Evolutionary conservation across 495 filamentous ascomycete species (phyloP), one percentile per base, ranked within the genome.

Genomic region (Penicillium paradoxum): DNA sequence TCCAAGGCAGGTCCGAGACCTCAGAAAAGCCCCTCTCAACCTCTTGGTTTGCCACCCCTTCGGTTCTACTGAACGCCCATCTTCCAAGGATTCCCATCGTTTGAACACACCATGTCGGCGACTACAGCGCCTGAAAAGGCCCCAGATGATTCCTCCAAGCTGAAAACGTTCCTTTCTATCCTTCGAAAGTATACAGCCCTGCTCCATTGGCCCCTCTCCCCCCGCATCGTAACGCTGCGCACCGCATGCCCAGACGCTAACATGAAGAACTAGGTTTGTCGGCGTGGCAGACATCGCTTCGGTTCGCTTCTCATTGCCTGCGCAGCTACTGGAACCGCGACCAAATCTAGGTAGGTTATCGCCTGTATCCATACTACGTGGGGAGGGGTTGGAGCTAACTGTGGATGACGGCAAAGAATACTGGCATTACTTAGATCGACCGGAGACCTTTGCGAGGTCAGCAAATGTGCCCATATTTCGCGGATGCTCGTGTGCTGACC

Each of bases 391-490:
- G 55, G 34, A 54, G 53, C 62, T 59, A 44, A 64, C 55, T 51
- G 46, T 7, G 24, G 24, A 50, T 44, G 34, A 49, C 51, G 29
- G 27, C n/a, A 24, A 47, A 87, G 93, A 98, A 75, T 98, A 98
- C 72, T 98, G 93, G 93, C 91, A 93, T 58, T 98, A 98, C 63
- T 77, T 98, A 65, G 93, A 98, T 68, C 83, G 90, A 56, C 93
- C 93, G 6, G 95, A 96, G 70, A 89, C 91, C 36, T 98, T 98
- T 71, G 83, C 90, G 61, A 84, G 81, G 84, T 86, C 68, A 66
- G 68, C 60, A 66, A 60, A 49, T 38, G 56, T 56, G 57, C 52
- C 48, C 59, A 45, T 37, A 40, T 32, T 48, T 51, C 38, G 43
- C 13, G 53, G 38, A 57, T 44, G 48, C 56, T 65, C 50, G 58